Evolutionary conservation across 1,139 yeast genomes (phyloP).

Genomic region (Candida frijolesensis): DNA sequence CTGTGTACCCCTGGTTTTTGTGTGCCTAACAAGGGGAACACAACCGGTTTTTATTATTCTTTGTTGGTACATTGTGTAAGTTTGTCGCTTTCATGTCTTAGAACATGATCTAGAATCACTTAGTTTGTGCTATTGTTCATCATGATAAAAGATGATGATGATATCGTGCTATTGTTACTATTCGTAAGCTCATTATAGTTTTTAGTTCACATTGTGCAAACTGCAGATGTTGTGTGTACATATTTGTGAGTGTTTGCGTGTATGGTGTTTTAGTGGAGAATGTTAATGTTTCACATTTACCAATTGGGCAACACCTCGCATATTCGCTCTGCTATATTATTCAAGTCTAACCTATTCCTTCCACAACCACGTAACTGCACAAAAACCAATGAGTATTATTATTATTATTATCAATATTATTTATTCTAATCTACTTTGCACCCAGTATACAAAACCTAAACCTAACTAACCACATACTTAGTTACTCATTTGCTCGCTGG

Average conservation of each 20-base stretch:
- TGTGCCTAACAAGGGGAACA: not conserved
- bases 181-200: not conserved
- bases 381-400: no score
- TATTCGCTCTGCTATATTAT: not conserved
- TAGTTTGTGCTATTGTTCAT: no score
- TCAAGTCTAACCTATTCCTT: no score
- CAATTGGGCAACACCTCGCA: not conserved
- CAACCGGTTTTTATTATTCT: not conserved
- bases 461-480: not conserved
- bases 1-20: not conserved
- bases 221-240: not conserved
- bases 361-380: not conserved
- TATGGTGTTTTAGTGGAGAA: not conserved
- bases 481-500: not conserved
- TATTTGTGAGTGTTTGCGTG: not conserved
- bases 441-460: not conserved
- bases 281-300: constrained; percentile 1
- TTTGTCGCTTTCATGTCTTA: not conserved
- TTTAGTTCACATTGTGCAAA: not conserved
- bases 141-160: not conserved
- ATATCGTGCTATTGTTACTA: not conserved
- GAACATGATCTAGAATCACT: constrained; percentile 1
- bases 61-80: not conserved
- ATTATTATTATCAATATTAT: not conserved
- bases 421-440: not conserved